Evolutionary conservation across 2,329 filamentous ascomycete species (phyloP), one percentile per base, ranked within the genome.

Genomic region (Penicillium sp.): DNA sequence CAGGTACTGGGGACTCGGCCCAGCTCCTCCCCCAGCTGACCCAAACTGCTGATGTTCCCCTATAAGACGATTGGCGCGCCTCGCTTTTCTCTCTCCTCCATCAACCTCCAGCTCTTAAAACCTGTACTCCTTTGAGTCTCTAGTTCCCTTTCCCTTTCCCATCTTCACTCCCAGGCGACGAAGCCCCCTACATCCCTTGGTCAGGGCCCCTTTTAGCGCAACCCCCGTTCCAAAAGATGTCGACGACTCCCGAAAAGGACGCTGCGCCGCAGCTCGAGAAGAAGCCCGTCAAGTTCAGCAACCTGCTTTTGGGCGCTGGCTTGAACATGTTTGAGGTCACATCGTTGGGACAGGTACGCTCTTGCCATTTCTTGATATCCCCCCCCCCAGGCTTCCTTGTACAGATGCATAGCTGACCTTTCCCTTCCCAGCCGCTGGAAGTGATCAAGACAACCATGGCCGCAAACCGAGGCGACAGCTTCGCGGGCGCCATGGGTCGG

Each of bases 381-480:
- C 14, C n/a, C 19, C n/a, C 14, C n/a, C n/a, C n/a, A n/a, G n/a
- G n/a, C n/a, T n/a, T 39, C 3, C 16, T 33, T 36, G 11, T 6
- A 27, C 23, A 37, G 27, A 17, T 13, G n/a, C 13, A 6, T n/a
- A 26, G n/a, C 17, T 7, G 20, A 38, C 14, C 40, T 27, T 29
- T 29, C 11, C n/a, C 78, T 53, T 73, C 74, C 54, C 78, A 94
- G 80, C 93, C 93, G 56, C 80, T 98, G 70, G 93, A 98, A 79
- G 93, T 98, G 72, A 80, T 87, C 78, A 98, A 98, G 86, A 98
- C 93, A 64, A 97, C 93, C 71, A 97, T 98, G 88, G 93, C 93
- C 63, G 93, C 93, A 58, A 93, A 98, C 75, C 84, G 93, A 71
- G 79, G 81, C 61, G 91, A 97, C 70, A 83, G 81, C 71, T 93